Base-by-base conservation (phyloP, 2,329 filamentous ascomycete genomes). In the Aspergillus persii region DNA sequence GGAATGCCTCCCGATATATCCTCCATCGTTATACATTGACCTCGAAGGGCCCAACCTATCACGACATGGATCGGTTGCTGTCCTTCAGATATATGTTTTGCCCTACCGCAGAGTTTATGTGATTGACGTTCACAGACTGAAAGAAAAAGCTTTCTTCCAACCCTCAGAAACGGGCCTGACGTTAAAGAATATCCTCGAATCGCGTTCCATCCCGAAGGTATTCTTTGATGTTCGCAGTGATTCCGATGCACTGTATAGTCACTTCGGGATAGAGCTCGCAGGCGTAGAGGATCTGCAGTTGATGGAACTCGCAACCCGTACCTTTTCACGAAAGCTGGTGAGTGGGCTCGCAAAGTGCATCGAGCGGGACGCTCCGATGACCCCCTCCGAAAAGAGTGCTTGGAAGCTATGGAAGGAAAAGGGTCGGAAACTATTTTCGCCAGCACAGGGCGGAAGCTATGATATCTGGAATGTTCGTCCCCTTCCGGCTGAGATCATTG, bases 171-270 rank as follows among this genome's bases (percentile, higher is more conserved):
- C 63, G 30, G 68, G 66, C 3, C 50, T 41, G n/a, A 70, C 62
- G 2, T 59, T 75, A 1, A 77, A 78, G 60, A 49, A 51, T 0
- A 76, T 86, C 8, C 68, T 86, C 1, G 79, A 86, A 67, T 77
- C 73, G 0, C 6, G 61, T 0, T 8, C 50, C 0, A 78, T 81
- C 15, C 69, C 72, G 0, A 86, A 87, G 62, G 79, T 81, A 31
- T 78, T 87, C 60, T 87, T 86, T 64, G 84, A 88, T 60, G 75
- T 87, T 15, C 81, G 84, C 2, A 83, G 82, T 61, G 83, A 86
- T 63, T 83, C 84, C 0, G 81, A 86, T 63, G 83, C 84, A 0
- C 69, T 88, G 0, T 84, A 75, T 65, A 66, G 48, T 49, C 80
- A 77, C 36, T 85, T 72, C 61, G 46, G 66, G 0, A 74, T 87